Percentiles rank a stretch among this genome's conserved stretches.
These are phyloP conservation scores for Coelastrella sp. DNA, from an alignment of 139 green algal genomes.

Conservation along the genomic window DNA sequence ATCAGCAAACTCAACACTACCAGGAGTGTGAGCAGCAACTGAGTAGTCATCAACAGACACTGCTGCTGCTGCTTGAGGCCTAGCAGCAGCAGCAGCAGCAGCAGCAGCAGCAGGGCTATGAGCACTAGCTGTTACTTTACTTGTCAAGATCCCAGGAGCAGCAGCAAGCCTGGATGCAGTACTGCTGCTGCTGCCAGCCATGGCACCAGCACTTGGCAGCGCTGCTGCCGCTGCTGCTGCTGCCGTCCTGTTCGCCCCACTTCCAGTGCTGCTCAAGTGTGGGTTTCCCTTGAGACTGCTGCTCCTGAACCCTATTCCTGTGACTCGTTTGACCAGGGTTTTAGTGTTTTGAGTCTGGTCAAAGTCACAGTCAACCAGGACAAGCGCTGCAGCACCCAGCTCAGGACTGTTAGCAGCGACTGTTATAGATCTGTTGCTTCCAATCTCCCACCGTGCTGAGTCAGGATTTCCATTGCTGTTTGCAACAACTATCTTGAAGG, in stretches of 20 bases:
- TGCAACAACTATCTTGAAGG: conserved; percentile 29
- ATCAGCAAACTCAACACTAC: conserved; percentile 12
- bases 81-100: conserved; percentile 30
- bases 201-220: not conserved
- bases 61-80: not conserved
- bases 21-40: not conserved
- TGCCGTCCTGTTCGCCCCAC: not conserved
- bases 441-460: conserved; percentile 22
- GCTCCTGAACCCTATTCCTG: conserved; percentile 30
- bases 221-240: not conserved
- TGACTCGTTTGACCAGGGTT: conserved; percentile 4
- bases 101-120: conserved; percentile 7
- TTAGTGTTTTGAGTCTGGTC: conserved; percentile 12
- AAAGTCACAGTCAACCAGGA: conserved; percentile 24
- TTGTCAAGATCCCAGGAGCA: conserved; percentile 18
- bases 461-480: not conserved
- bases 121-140: conserved; percentile 41
- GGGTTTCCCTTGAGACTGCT: conserved; percentile 28
- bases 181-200: not conserved
- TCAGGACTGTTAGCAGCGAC: conserved; percentile 14
- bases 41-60: not conserved
- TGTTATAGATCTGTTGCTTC: conserved; percentile 21
- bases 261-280: conserved; percentile 14
- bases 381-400: conserved; percentile 33
- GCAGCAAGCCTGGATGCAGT: not conserved